Conservation (phyloP, 176 grass and related monocot genomes). For the Rhynchospora breviuscula region DNA sequence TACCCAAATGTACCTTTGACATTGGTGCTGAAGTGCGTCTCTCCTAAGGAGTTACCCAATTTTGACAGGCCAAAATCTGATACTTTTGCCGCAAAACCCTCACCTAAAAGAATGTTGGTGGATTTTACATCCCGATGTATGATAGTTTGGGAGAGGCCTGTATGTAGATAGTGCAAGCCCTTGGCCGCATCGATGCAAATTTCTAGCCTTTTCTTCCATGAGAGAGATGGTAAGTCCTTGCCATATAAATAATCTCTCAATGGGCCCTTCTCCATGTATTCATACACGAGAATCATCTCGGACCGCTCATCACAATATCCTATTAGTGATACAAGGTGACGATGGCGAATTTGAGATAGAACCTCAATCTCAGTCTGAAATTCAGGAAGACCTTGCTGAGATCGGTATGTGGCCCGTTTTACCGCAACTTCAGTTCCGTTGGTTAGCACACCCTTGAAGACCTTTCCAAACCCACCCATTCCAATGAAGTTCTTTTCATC, state of each 20-base stretch:
- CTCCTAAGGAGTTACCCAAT: constrained; percentile 12
- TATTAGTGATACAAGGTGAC: constrained; percentile 38
- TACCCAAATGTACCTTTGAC: constrained; percentile 45
- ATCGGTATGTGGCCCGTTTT: constrained; percentile 27
- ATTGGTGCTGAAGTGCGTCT: constrained; percentile 29
- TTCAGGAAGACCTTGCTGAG: constrained; percentile 38
- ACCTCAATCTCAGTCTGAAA: constrained; percentile 44
- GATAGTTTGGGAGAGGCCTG: constrained; percentile 38
- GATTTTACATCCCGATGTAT: constrained; percentile 62
- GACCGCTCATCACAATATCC: constrained; percentile 44
- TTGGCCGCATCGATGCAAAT: constrained; percentile 53
- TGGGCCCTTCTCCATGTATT: constrained; percentile 43
- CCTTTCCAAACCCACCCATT: constrained; percentile 50
- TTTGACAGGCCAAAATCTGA: constrained; percentile 48
- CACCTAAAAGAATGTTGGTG: constrained; percentile 47
- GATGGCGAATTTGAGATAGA: constrained; percentile 38
- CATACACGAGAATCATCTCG: constrained; percentile 48
- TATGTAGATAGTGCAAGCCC: constrained; percentile 58
- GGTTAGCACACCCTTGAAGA: constrained; percentile 33
- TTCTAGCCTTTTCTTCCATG: constrained; percentile 56
- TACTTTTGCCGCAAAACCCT: constrained; percentile 35
- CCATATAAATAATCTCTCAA: constrained; percentile 33
- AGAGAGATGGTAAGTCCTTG: constrained; percentile 18
- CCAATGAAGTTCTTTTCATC: constrained; percentile 30
- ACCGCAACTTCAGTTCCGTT: constrained; percentile 36